Evolutionary conservation across 2,329 filamentous ascomycete species (phyloP), one percentile per base, ranked within the genome.

Genomic region (Monilinia aucupariae): DNA sequence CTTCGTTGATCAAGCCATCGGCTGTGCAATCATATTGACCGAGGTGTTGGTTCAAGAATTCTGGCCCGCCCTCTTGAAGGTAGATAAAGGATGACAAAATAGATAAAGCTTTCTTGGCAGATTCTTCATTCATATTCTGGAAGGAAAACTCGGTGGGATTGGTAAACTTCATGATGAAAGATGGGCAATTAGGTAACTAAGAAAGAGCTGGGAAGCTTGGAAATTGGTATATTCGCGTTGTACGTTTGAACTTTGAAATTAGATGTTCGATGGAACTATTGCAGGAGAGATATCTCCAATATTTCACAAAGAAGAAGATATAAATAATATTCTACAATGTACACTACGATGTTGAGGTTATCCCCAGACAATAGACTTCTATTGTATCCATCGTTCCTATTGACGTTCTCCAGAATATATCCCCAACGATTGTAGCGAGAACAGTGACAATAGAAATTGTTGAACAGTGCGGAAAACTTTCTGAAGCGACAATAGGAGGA

Each of bases 1-100:
- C 9, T 45, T 56, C 53, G 53, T 56, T 56, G 4, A 56, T 43
- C 8, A 56, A 34, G n/a, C 53, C 53, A 34, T 56, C 53, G 8
- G 39, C 53, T 34, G 53, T 47, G 27, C 53, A 56, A 45, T 27
- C 41, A 15, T 47, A 56, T 47, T 47, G 39, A 22, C 27, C 7
- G 2, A 56, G 27, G 9, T 47, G n/a, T 1, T 45, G 7, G 30
- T 56, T 47, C 27, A 56, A 20, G 27, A 41, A 56, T 10, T 32
- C 1, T 22, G 43, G n/a, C 22, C 53, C 53, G 13, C 20, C 41
- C 3, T 47, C 27, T 13, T 56, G 53, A 34, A 32, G 5, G 10
- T 56, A 56, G 8, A 32, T 6, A 20, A 22, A 22, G n/a, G 53
- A 22, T n/a, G 53, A 41, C 3, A 56, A 12, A 2, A 47, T 32